Base-by-base conservation (phyloP, 495 filamentous ascomycete species). In the Bathelium albidoporum region DNA sequence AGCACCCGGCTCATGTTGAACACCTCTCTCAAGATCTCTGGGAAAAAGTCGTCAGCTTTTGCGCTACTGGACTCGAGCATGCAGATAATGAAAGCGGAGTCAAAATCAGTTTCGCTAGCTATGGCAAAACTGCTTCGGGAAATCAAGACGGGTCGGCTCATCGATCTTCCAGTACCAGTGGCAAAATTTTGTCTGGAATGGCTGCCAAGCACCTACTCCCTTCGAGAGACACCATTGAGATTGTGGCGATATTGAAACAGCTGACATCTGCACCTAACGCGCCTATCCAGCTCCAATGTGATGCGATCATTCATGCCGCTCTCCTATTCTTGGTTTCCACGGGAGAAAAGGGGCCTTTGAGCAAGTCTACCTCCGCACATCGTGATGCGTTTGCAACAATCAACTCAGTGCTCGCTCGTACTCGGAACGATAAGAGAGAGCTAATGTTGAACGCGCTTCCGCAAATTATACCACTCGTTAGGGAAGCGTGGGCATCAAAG, bases 1-100 rank as follows among this genome's bases (percentile, higher is more conserved):
- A 84, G 52, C 83, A 86, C 68, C 80, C 82, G 28, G 82, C 89
- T 41, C 90, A 90, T 73, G 83, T 87, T 20, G 94, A 99, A 72
- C 87, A 89, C 68, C 77, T 97, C 10, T 73, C 77, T 18, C 73
- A 74, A 58, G 76, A 85, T 9, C 81, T 85, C 60, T 96, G 94
- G 91, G 75, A 83, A 39, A 78, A 77, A 14, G 76, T 85, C 31
- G 79, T 86, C 2, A 77, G 85, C 49, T 95, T 95, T 68, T 91
- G 87, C 68, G 62, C 85, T 39, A 70, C 84, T 44, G 75, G 74
- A 5, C 75, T 84, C 44, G 75, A 64, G 9, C 45, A 55, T 1
- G 39, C 64, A 11, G 64, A 68, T 1, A n/a, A 7, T 16, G 59
- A 65, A 26, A 55, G 49, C 29, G 49, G 49, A 10, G 29, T 24